phyloP scores from a whole-genome alignment of 371 early-diverging fungal species.

The Actinomortierella ambigua region DNA sequence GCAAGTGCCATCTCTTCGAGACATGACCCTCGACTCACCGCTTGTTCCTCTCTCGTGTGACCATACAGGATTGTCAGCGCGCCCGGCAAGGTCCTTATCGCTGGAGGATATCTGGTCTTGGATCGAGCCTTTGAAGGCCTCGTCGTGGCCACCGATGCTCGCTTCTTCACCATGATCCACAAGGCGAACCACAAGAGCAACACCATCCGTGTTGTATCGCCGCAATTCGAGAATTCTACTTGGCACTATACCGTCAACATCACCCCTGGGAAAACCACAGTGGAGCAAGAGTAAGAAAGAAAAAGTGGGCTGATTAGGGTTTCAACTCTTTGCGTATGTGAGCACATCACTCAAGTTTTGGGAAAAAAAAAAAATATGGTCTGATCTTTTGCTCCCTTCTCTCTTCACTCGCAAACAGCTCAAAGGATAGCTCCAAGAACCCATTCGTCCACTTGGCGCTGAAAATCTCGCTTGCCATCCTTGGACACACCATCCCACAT shows the following conservation, averaged over 20 bases:
- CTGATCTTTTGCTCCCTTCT: constrained; percentile 1
- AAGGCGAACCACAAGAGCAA: constrained; percentile 8
- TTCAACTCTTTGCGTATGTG: background rate
- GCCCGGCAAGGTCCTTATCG: constrained; percentile 93
- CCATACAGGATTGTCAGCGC: constrained; percentile 68
- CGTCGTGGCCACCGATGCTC: constrained; percentile 82
- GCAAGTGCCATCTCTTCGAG: no score
- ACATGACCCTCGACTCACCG: background rate
- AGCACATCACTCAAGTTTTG: no score
- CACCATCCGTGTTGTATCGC: constrained; percentile 63
- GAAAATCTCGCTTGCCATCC: constrained; percentile 50
- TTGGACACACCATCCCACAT: constrained; percentile 40
- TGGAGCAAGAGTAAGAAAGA: constrained; percentile 13
- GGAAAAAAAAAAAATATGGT: no score
- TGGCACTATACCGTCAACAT: constrained; percentile 61
- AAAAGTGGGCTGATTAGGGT: background rate
- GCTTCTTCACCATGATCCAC: constrained; percentile 79
- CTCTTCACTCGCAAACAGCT: constrained; percentile 17
- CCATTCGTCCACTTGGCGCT: constrained; percentile 56
- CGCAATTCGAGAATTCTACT: constrained; percentile 72
- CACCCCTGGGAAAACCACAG: constrained; percentile 11
- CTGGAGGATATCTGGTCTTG: constrained; percentile 96
- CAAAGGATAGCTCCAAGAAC: constrained; percentile 46
- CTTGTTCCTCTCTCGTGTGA: background rate
- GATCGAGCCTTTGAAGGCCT: constrained; percentile 81